Conservation (phyloP, 805 yeast genomes). For the Saturnispora diversa region DNA sequence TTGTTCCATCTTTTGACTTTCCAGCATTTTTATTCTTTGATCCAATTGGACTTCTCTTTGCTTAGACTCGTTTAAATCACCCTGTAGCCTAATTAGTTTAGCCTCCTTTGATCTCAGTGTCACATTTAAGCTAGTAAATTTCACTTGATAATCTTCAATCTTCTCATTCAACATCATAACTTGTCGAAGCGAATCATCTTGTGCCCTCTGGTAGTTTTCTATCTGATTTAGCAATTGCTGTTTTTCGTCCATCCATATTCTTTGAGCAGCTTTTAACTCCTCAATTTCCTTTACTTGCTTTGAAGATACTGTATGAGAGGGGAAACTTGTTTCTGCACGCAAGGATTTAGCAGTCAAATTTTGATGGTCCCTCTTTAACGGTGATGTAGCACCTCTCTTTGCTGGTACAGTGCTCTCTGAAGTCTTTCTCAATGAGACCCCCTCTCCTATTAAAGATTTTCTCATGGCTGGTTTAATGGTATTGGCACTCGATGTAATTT, state of each 20-base stretch:
- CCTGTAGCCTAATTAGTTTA: slow-evolving; percentile 49
- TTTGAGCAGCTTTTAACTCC: slow-evolving; percentile 46
- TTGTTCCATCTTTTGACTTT: slow-evolving; percentile 13
- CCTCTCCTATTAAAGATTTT: slow-evolving; percentile 1
- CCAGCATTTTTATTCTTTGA: slow-evolving; percentile 17
- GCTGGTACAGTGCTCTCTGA: slow-evolving; percentile 38
- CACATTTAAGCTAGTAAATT: slow-evolving; percentile 42
- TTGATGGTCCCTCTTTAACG: slow-evolving; percentile 38
- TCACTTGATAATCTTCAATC: slow-evolving; percentile 39
- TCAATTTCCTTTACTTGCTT: slow-evolving; percentile 40
- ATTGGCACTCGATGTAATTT: not conserved
- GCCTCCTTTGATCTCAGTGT: slow-evolving; percentile 61
- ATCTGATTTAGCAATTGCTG: slow-evolving; percentile 25
- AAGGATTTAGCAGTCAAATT: slow-evolving; percentile 25
- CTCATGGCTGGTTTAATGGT: not conserved
- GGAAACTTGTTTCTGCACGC: slow-evolving; percentile 13
- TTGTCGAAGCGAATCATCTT: slow-evolving; percentile 29
- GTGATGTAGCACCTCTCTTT: slow-evolving; percentile 65
- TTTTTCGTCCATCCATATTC: slow-evolving; percentile 35
- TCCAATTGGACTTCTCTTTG: slow-evolving; percentile 33
- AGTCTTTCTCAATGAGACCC: not conserved
- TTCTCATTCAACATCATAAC: slow-evolving; percentile 29
- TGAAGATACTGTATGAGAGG: slow-evolving; percentile 5
- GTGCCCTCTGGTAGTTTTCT: slow-evolving; percentile 26
- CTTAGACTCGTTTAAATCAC: slow-evolving; percentile 54